Conservation (phyloP, 2,329 filamentous ascomycete genomes). For the Verruconis gallopava region DNA sequence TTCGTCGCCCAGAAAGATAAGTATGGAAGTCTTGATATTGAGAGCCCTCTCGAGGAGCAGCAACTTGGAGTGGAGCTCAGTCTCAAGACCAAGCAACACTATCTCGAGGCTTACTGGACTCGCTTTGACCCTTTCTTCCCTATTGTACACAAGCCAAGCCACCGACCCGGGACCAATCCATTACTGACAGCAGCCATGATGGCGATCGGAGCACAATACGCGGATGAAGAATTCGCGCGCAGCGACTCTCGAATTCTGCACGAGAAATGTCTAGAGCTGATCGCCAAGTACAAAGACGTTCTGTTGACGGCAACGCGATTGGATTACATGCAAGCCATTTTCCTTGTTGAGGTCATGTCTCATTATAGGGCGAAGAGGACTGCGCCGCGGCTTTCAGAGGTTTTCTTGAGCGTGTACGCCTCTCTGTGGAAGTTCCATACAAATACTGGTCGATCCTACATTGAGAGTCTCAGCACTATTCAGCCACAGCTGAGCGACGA, state of each 20-base stretch:
- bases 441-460: conserved; percentile 9
- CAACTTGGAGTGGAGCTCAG: conserved; percentile 8
- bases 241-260: conserved; percentile 27
- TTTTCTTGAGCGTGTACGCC: conserved; percentile 26
- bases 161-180: conserved; percentile 25
- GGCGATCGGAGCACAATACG: conserved; percentile 30
- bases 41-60: conserved; percentile 7
- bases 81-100: conserved; percentile 9
- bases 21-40: conserved; percentile 7
- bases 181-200: conserved; percentile 33
- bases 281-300: conserved; percentile 16
- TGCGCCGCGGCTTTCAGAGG: conserved; percentile 22
- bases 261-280: conserved; percentile 28
- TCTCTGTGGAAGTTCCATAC: conserved; percentile 11
- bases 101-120: conserved; percentile 31
- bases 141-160: conserved; percentile 29
- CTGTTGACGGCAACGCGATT: conserved; percentile 18
- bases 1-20: conserved; percentile 2
- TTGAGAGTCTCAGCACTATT: conserved; percentile 13
- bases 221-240: conserved; percentile 21
- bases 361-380: conserved; percentile 29
- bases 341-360: conserved; percentile 30
- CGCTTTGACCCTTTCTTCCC: conserved; percentile 32
- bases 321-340: conserved; percentile 31
- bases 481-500: conserved; percentile 14